These are phyloP conservation scores for Scytalidium sp. DNA, from an alignment of 2,329 filamentous ascomycete genomes.

Conservation along the genomic window DNA sequence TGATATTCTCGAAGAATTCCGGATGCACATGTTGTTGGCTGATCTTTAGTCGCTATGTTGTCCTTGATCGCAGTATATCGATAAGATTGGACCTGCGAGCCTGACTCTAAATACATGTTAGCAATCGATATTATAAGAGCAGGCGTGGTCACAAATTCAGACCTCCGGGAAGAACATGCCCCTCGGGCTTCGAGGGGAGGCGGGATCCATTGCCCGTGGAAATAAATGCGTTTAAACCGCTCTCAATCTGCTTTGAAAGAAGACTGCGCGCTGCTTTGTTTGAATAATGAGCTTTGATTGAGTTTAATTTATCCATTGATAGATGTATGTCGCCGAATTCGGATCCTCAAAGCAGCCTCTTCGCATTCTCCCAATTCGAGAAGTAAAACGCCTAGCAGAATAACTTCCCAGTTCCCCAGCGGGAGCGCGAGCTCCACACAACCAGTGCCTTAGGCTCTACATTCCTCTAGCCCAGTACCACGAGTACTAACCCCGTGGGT, in stretches of 20 bases:
- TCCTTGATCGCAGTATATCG: slow-evolving; percentile 58
- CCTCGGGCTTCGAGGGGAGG: neutral
- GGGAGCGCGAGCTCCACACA: too few relatives aligned
- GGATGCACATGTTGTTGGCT: slow-evolving; percentile 83
- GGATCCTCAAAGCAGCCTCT: neutral
- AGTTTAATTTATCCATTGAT: neutral
- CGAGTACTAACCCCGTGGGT: too few relatives aligned
- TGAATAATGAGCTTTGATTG: neutral
- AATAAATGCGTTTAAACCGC: neutral
- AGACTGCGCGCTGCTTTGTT: neutral
- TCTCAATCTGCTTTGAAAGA: neutral
- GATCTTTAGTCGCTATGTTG: slow-evolving; percentile 65
- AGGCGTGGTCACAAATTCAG: neutral
- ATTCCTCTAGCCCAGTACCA: too few relatives aligned
- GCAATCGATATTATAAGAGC: neutral
- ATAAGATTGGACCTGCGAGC: neutral
- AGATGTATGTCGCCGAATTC: neutral
- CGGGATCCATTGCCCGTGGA: neutral
- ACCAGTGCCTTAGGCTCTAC: too few relatives aligned
- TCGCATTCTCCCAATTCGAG: too few relatives aligned
- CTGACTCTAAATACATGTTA: neutral
- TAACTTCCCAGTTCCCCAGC: too few relatives aligned
- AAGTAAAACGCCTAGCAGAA: too few relatives aligned
- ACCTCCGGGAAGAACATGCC: neutral
- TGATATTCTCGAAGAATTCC: slow-evolving; percentile 65